These are phyloP conservation scores for Solanum okadae DNA, from an alignment of 257 asterid species.

Conservation along the genomic window DNA sequence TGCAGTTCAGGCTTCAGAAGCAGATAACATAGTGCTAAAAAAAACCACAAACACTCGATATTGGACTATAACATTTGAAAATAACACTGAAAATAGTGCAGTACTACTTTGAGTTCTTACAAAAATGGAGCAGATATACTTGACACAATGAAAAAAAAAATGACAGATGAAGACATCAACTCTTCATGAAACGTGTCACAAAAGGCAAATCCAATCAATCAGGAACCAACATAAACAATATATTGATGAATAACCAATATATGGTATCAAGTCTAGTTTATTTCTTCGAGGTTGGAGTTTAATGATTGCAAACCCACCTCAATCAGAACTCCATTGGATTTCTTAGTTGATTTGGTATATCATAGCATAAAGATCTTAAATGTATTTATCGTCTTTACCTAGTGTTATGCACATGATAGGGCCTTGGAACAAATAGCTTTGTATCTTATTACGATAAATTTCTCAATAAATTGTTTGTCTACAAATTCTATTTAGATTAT, in stretches of 20 bases:
- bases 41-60: not conserved
- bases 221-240: not conserved
- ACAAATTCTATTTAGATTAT: not conserved
- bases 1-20: constrained; percentile 1
- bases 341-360: not conserved
- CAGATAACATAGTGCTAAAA: not conserved
- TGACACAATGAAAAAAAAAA: not conserved
- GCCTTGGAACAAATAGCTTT: not conserved
- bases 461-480: not conserved
- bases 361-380: not conserved
- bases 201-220: not conserved
- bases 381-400: not conserved
- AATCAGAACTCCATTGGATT: not conserved
- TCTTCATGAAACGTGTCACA: not conserved
- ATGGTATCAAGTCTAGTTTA: not conserved
- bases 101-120: not conserved
- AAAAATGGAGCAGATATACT: not conserved
- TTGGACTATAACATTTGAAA: not conserved
- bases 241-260: not conserved
- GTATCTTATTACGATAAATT: not conserved
- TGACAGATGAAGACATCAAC: not conserved
- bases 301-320: not conserved
- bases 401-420: not conserved
- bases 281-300: not conserved
- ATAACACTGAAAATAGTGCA: not conserved